These are phyloP conservation scores for Gymnopilus junonius DNA, from an alignment of 768 basidiomycete genomes.

Conservation along the genomic window DNA sequence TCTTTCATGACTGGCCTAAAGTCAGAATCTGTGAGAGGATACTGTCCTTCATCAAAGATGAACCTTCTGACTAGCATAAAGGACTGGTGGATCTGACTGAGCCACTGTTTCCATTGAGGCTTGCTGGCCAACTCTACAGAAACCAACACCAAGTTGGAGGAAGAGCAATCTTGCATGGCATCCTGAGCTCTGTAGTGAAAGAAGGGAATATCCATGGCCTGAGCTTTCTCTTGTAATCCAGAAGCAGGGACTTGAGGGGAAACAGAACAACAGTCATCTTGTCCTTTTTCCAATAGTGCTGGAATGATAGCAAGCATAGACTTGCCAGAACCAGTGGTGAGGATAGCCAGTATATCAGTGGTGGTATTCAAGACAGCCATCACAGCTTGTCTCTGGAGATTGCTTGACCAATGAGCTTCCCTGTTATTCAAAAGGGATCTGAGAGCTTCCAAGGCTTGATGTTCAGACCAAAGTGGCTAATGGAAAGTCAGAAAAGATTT, in stretches of 20 bases:
- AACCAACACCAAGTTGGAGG: constrained; percentile 21
- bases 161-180: not conserved
- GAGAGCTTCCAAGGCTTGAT: not conserved
- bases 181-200: constrained; percentile 4
- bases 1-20: constrained; percentile 10
- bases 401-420: constrained; percentile 15
- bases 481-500: too few species aligned
- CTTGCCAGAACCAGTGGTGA: constrained; percentile 31
- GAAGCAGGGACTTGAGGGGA: constrained; percentile 24
- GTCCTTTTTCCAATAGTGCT: constrained; percentile 3
- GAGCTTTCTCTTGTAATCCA: constrained; percentile 24
- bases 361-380: not conserved
- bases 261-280: constrained; percentile 17
- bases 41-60: constrained; percentile 30
- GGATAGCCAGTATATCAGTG: constrained; percentile 25
- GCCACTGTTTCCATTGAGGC: constrained; percentile 1
- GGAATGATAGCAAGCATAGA: constrained; percentile 28
- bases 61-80: constrained; percentile 5
- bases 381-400: constrained; percentile 22
- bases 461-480: too few species aligned
- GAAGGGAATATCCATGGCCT: constrained; percentile 10
- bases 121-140: constrained; percentile 15
- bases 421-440: not conserved
- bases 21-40: constrained; percentile 6
- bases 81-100: not conserved